A percentile compares a stretch with the other conserved stretches of the same genome.
These are phyloP conservation scores for Pleurotus giganteus DNA, from an alignment of 768 basidiomycete genomes.

Conservation along the genomic window DNA sequence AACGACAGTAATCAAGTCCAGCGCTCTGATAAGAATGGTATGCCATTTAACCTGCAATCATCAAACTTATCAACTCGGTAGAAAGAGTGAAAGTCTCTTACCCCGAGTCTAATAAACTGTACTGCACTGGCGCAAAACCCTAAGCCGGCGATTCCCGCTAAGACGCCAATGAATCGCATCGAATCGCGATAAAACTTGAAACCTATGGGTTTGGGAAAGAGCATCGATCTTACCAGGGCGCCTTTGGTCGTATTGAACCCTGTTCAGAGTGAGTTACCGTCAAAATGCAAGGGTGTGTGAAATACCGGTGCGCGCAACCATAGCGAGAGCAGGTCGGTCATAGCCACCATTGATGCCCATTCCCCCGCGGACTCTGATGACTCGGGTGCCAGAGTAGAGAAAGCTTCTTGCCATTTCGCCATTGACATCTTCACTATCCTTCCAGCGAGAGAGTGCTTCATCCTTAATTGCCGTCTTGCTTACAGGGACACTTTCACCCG, in stretches of 20 bases:
- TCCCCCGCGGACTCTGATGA: conserved; percentile 78
- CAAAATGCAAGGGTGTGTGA: not conserved
- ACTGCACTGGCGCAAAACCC: conserved; percentile 92
- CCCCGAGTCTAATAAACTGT: conserved; percentile 89
- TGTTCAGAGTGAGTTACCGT: conserved; percentile 20
- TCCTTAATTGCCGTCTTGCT: conserved; percentile 86
- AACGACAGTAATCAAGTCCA: conserved; percentile 95
- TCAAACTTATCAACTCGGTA: conserved; percentile 2
- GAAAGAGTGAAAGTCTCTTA: conserved; percentile 39
- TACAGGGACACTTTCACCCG: conserved; percentile 97
- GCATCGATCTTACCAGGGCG: conserved; percentile 92
- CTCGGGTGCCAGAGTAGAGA: conserved; percentile 86
- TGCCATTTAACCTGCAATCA: conserved; percentile 73
- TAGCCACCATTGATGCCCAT: conserved; percentile 50
- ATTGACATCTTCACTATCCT: conserved; percentile 59
- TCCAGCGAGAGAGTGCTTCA: conserved; percentile 71
- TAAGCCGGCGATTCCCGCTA: conserved; percentile 85
- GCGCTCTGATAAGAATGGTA: conserved; percentile 86
- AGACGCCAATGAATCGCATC: conserved; percentile 85
- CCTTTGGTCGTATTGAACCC: conserved; percentile 98
- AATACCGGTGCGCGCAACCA: conserved; percentile 85
- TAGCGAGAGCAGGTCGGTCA: conserved; percentile 65
- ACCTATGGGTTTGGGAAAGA: conserved; percentile 97
- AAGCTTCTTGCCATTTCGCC: conserved; percentile 81
- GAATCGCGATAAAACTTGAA: conserved; percentile 99